Base-by-base conservation (phyloP, 2,329 filamentous ascomycete species). In the Neonectria faginata region DNA sequence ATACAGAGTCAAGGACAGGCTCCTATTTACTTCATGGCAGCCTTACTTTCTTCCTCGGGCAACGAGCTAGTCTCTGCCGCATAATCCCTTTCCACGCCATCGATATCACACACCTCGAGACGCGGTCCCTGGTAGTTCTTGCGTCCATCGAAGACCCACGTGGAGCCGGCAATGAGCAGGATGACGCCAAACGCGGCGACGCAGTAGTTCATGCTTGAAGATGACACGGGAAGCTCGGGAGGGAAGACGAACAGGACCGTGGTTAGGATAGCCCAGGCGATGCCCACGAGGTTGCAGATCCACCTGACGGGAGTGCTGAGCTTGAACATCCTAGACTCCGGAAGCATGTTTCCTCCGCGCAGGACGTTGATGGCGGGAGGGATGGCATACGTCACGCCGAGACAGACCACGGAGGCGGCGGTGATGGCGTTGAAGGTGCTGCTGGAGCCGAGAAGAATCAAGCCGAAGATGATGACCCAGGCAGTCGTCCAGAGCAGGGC, bases 201-300 rank as follows among this genome's bases (percentile, higher is more conserved):
- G 47, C 79, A 82, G 70, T 85, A 85, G 72, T 85, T 94, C 91
- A 93, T 93, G 79, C 87, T 92, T 69, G 80, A 86, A 0, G 84
- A 82, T 0, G 87, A 88, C 2, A 90, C 89, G 0, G 89, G 90
- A 4, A 89, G 73, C 8, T 84, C 84, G 0, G 91, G 91, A 3
- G 91, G 91, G 78, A 93, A 92, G 20, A 93, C 83, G 78, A 93
- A 93, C 0, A 94, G 82, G 1, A 93, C 87, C 0, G 90, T 93
- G 0, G 91, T 93, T n/a, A 93, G 76, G 12, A 88, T 79, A 1
- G 90, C 86, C 78, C 91, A 94, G 0, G 81, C 80, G 51, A 94
- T 82, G 5, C 91, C 91, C 29, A 77, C 62, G 31, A 76, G 62
- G 62, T 80, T 78, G 57, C 73, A 65, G 4, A 74, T 65, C 81